phyloP scores from a whole-genome alignment of 371 early-diverging fungal genomes.

The Mucor plumbeus region DNA sequence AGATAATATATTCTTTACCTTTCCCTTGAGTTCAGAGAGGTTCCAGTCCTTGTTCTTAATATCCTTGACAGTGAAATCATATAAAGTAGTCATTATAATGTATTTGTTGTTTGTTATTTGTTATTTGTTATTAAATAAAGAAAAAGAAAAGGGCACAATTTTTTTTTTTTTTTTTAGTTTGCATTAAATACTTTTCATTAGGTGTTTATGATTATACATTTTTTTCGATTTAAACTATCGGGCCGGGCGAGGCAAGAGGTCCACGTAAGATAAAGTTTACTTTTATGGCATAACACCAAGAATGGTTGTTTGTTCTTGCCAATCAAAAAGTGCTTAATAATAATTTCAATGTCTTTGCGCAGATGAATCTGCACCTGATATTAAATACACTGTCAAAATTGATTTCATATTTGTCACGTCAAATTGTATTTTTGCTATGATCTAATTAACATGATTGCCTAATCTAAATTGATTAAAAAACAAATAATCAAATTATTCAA shows the following conservation, averaged over 20 bases:
- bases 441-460: too few relatives aligned
- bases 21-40: slow-evolving; percentile 34
- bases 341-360: background rate
- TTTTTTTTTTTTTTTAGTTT: background rate
- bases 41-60: slow-evolving; percentile 36
- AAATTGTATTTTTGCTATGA: background rate
- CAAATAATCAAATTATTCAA: too few relatives aligned
- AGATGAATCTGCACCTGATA: background rate
- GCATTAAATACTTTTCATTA: slow-evolving; percentile 15
- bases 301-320: background rate
- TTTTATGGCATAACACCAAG: slow-evolving; percentile 9
- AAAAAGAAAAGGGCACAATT: slow-evolving; percentile 1
- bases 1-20: slow-evolving; percentile 21
- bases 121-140: background rate
- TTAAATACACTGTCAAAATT: background rate
- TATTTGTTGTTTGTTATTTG: slow-evolving; percentile 5
- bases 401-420: background rate
- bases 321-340: slow-evolving; percentile 8
- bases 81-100: slow-evolving; percentile 30
- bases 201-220: background rate
- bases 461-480: background rate
- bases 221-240: background rate
- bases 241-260: background rate
- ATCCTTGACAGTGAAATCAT: slow-evolving; percentile 41
- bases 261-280: slow-evolving; percentile 19